Base-by-base conservation (phyloP, 2,329 filamentous ascomycete genomes). In the Trichothecium roseum region DNA sequence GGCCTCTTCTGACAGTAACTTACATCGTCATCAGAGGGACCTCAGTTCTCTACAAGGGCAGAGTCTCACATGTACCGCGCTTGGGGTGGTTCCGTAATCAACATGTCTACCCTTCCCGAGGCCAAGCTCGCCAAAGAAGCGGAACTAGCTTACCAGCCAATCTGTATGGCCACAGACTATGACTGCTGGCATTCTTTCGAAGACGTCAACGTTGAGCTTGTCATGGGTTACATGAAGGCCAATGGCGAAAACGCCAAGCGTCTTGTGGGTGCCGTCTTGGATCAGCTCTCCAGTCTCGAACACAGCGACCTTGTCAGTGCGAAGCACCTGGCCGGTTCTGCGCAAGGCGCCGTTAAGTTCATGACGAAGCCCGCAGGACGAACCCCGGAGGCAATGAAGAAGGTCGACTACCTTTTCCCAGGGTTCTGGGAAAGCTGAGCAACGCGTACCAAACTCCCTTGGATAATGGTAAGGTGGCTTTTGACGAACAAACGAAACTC, bases 151-250 rank as follows among this genome's bases (percentile, higher is more conserved):
- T 96, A 96, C 62, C 87, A 94, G 66, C 93, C 95, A 75, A 94
- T 98, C 53, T 94, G 89, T 70, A 98, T 98, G 91, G 85, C 86
- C 24, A 98, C 91, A 18, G 91, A 98, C 67, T 98, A 98, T 60
- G 91, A 98, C 68, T 96, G 89, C 76, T 98, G 91, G 91, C 83
- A 88, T 55, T 78, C 74, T 15, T 74, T 73, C 33, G 82, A 78
- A 39, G 84, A 84, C 45, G 91, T 98, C 42, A 88, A 87, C 42
- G 91, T 98, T 16, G 84, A 88, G 59, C 94, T 96, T 84, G 91
- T 98, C 37, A 85, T 94, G 78, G 82, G 78, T 41, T 85, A 94
- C 62, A 98, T 98, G 91, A 81, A 83, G 55, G 82, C 86, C 46
- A 98, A 98, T 61, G 72, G 84, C 35, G 71, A 81, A 53, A 98